Evolutionary conservation across 2,329 filamentous ascomycete genomes (phyloP).

Genomic region (Ophiocordyceps robertsii): DNA sequence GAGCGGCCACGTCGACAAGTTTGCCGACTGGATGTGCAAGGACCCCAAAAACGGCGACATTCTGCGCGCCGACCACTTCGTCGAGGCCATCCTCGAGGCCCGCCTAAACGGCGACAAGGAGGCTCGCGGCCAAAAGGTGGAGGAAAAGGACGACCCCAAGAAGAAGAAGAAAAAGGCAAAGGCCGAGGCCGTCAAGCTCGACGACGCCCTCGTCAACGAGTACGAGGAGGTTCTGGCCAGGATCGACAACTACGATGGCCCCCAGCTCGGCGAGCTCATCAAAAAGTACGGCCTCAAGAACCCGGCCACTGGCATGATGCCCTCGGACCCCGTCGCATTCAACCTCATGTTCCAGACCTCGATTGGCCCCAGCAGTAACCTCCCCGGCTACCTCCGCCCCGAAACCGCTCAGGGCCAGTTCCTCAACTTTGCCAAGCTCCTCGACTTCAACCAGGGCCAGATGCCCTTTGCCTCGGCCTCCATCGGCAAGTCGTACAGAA

Average conservation of each 20-base stretch:
- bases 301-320: constrained; percentile 63
- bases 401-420: constrained; percentile 98
- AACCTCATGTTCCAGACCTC: constrained; percentile 98
- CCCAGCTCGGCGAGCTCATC: constrained; percentile 77
- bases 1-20: constrained; percentile 92
- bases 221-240: constrained; percentile 83
- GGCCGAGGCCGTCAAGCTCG: constrained; percentile 67
- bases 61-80: constrained; percentile 87
- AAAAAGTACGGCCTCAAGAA: constrained; percentile 85
- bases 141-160: constrained; percentile 57
- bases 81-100: constrained; percentile 83
- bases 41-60: constrained; percentile 97
- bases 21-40: constrained; percentile 98
- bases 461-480: constrained; percentile 98
- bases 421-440: constrained; percentile 88
- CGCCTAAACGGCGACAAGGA: constrained; percentile 85
- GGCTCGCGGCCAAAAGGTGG: constrained; percentile 71
- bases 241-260: constrained; percentile 90
- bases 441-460: constrained; percentile 87
- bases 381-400: constrained; percentile 73
- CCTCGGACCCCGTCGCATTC: constrained; percentile 75
- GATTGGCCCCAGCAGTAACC: constrained; percentile 84
- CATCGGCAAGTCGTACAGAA: constrained; percentile 95
- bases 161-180: constrained; percentile 89
- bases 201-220: constrained; percentile 74